phyloP scores from a whole-genome alignment of 441 rosid species.

The Eruca vesicaria region DNA sequence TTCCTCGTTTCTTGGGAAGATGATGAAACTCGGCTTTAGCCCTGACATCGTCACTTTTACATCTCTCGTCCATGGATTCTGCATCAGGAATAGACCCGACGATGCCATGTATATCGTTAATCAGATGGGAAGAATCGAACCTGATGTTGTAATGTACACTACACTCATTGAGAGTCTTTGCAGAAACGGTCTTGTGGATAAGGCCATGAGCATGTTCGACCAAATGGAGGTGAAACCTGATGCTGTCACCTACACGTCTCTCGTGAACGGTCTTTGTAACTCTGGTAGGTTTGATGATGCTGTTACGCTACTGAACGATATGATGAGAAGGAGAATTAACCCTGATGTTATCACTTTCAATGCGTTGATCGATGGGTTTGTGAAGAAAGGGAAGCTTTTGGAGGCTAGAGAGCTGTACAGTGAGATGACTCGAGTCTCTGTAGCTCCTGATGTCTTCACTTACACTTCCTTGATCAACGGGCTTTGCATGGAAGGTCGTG shows the following conservation, averaged over 20 bases:
- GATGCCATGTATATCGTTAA: conserved; percentile 7
- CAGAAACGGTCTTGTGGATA: conserved; percentile 8
- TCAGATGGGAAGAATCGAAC: conserved; percentile 19
- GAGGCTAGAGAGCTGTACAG: conserved; percentile 16
- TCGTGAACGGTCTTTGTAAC: conserved; percentile 19
- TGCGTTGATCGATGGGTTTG: conserved; percentile 28
- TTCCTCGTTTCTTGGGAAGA: conserved; percentile 18
- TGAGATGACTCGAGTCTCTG: conserved; percentile 25
- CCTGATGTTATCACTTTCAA: conserved; percentile 29
- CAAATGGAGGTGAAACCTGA: conserved; percentile 24
- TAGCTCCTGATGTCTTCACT: conserved; percentile 24
- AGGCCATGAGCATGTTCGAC: conserved; percentile 9
- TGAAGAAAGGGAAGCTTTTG: conserved; percentile 24
- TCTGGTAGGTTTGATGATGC: conserved; percentile 21
- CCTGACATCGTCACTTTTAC: conserved; percentile 24
- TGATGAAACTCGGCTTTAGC: conserved; percentile 31
- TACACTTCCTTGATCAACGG: conserved; percentile 33
- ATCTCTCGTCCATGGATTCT: conserved; percentile 17
- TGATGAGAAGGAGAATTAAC: conserved; percentile 16
- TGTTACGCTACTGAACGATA: neutral
- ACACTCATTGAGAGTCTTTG: conserved; percentile 26
- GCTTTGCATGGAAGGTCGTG: conserved; percentile 7
- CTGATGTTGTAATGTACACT: conserved; percentile 9
- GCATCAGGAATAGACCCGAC: neutral
- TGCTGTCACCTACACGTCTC: conserved; percentile 18